Percentiles rank a stretch among this genome's conserved stretches.
Conservation (phyloP, 345 rosid species). For the Bruguiera parviflora region DNA sequence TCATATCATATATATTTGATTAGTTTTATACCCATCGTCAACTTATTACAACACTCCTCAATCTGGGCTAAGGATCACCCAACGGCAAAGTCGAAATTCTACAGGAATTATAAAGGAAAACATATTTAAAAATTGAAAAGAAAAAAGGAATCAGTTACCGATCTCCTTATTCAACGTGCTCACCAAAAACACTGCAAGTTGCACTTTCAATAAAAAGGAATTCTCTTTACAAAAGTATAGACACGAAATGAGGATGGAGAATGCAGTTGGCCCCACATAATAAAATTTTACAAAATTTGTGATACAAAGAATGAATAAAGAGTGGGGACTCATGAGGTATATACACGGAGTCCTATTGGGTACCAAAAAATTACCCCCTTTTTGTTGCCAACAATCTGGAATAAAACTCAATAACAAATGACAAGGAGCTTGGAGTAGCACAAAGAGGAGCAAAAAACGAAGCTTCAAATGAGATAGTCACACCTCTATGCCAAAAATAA, state of each 20-base stretch:
- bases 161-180: too few relatives aligned
- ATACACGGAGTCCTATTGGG: conserved; percentile 16
- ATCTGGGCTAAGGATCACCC: too few relatives aligned
- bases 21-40: too few relatives aligned
- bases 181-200: too few relatives aligned
- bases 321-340: conserved; percentile 11
- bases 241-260: background rate
- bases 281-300: background rate
- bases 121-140: too few relatives aligned
- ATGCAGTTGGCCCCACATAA: background rate
- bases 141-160: too few relatives aligned
- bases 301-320: conserved; percentile 12
- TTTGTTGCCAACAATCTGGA: conserved; percentile 16
- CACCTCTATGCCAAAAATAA: conserved; percentile 47
- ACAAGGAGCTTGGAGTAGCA: conserved; percentile 12
- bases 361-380: conserved; percentile 22
- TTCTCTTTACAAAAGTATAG: conserved; percentile 3
- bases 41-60: too few relatives aligned
- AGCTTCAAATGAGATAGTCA: conserved; percentile 10
- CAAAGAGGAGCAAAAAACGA: conserved; percentile 2
- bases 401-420: conserved; percentile 20
- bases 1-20: too few relatives aligned
- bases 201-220: background rate
- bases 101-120: too few relatives aligned
- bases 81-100: too few relatives aligned